Evolutionary conservation across 257 asterid genomes (phyloP).

Genomic region (Handroanthus guayacan): DNA sequence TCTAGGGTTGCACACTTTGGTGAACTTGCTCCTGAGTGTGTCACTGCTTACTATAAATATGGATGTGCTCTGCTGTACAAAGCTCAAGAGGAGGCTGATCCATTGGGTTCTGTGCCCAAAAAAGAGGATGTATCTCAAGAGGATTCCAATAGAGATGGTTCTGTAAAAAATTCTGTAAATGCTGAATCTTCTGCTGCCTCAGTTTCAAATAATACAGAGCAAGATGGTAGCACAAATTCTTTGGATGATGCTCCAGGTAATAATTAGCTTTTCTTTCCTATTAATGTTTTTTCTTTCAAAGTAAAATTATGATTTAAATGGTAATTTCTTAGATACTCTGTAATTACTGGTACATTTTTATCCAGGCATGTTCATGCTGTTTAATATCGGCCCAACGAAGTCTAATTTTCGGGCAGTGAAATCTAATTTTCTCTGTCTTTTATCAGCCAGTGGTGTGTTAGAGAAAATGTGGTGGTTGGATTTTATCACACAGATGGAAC

Average conservation of each 20-base stretch:
- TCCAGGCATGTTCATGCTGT: not conserved
- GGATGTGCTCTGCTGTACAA: conserved; percentile 62
- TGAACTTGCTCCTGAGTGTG: conserved; percentile 92
- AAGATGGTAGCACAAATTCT: conserved; percentile 49
- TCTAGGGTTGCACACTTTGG: conserved; percentile 80
- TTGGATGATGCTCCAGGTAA: conserved; percentile 44
- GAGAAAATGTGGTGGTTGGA: not conserved
- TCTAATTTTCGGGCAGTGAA: not conserved
- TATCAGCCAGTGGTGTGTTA: not conserved
- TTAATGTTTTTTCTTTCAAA: conserved; percentile 33
- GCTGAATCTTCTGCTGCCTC: conserved; percentile 71
- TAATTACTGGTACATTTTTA: not conserved
- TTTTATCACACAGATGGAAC: not conserved
- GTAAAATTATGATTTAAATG: conserved; percentile 6
- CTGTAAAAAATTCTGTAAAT: conserved; percentile 54
- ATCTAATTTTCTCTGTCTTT: not conserved
- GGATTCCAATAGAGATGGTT: conserved; percentile 61
- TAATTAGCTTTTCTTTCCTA: conserved; percentile 35
- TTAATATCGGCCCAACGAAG: conserved; percentile 4
- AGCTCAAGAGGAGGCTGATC: conserved; percentile 96
- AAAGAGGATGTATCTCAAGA: conserved; percentile 63
- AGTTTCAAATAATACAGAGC: conserved; percentile 50
- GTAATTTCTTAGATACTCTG: not conserved
- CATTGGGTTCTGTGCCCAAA: conserved; percentile 79
- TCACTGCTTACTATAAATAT: conserved; percentile 81